A percentile compares a stretch with the other conserved stretches of the same genome.
These are phyloP conservation scores for Euphorbia lathyris DNA, from an alignment of 345 rosid species.

Conservation along the genomic window DNA sequence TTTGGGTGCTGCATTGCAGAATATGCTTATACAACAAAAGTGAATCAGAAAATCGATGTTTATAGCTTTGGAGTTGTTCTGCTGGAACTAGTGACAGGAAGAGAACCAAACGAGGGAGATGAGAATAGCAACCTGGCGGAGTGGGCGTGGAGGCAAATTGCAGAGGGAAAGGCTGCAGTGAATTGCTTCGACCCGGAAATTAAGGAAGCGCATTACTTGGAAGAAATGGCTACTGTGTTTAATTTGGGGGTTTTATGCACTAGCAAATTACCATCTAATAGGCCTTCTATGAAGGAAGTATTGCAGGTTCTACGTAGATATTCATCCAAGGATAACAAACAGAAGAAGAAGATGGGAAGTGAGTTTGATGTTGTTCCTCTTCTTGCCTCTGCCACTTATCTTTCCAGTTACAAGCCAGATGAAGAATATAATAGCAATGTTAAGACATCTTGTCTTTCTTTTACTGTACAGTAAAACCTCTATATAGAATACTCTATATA, in stretches of 20 bases:
- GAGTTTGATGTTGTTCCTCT: slow-evolving; percentile 42
- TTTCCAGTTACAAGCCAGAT: slow-evolving; percentile 26
- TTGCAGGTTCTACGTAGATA: slow-evolving; percentile 49
- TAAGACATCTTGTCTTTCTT: too few species aligned
- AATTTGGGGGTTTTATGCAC: slow-evolving; percentile 73
- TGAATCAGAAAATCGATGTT: slow-evolving; percentile 75
- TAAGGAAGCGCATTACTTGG: slow-evolving; percentile 36
- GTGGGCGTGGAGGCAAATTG: slow-evolving; percentile 72
- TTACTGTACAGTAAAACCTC: too few species aligned
- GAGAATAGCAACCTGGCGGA: slow-evolving; percentile 76
- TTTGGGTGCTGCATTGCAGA: slow-evolving; percentile 43
- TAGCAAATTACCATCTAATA: slow-evolving; percentile 40
- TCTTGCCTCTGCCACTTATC: slow-evolving; percentile 33
- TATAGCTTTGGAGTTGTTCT: slow-evolving; percentile 93
- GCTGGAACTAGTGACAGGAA: slow-evolving; percentile 81
- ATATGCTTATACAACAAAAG: slow-evolving; percentile 70
- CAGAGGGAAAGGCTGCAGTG: slow-evolving; percentile 38
- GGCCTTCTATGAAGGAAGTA: slow-evolving; percentile 87
- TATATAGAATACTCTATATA: too few species aligned
- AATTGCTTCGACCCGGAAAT: slow-evolving; percentile 64
- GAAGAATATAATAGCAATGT: slow-evolving; percentile 11
- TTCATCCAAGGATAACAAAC: slow-evolving; percentile 20
- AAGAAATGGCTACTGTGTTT: slow-evolving; percentile 60
- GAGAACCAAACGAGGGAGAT: slow-evolving; percentile 55
- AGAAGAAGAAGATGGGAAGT: slow-evolving; percentile 26